Evolutionary conservation across 495 filamentous ascomycete species (phyloP).

Genomic region (Penicillium simplicissimum): DNA sequence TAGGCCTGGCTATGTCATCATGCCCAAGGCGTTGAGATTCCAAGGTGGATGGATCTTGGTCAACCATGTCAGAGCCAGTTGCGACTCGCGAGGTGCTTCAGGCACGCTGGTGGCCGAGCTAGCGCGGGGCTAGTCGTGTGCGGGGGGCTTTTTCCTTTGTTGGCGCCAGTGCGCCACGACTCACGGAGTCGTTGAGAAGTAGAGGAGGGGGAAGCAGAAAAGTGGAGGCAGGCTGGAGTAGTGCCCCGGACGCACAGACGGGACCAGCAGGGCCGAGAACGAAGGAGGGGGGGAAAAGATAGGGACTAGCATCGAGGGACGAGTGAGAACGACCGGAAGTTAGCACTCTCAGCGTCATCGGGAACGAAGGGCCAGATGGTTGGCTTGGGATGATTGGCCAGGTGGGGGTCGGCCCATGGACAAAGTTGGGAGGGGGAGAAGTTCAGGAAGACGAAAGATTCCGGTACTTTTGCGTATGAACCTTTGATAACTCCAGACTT

Average conservation of each 20-base stretch:
- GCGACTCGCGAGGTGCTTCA: background rate
- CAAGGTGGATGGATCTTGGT: background rate
- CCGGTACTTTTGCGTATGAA: background rate
- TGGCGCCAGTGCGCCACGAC: too few relatives aligned
- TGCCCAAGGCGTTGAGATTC: background rate
- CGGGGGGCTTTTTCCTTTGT: background rate
- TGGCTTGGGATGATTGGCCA: constrained; percentile 14
- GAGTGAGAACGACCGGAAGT: background rate
- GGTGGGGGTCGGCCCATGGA: constrained; percentile 8
- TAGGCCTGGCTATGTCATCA: background rate
- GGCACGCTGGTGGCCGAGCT: background rate
- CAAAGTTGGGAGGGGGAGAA: background rate
- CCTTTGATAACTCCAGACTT: background rate
- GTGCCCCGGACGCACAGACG: constrained; percentile 19
- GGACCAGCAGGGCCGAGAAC: constrained; percentile 15
- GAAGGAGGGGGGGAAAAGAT: constrained; percentile 19
- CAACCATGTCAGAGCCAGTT: background rate
- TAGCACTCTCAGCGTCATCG: constrained; percentile 31
- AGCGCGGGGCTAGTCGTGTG: background rate
- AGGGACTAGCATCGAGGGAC: background rate
- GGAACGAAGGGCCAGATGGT: background rate
- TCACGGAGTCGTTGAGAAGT: constrained; percentile 10
- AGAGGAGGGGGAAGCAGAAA: background rate
- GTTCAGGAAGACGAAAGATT: background rate
- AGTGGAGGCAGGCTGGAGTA: background rate